Conservation (phyloP, 1,284 basidiomycete species). For the Ganoderma boninense region DNA sequence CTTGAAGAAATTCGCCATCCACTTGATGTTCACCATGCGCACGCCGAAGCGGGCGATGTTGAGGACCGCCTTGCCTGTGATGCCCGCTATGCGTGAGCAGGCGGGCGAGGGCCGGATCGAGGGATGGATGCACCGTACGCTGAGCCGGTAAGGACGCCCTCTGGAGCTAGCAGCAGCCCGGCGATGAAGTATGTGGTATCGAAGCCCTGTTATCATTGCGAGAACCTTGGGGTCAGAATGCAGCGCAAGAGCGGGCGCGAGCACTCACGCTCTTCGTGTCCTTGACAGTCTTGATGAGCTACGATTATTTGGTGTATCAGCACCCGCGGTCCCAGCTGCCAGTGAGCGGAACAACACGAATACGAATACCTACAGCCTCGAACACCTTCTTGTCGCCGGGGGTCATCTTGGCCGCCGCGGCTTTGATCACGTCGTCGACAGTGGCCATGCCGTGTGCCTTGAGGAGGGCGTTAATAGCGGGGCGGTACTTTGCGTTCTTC, state of each 20-base stretch:
- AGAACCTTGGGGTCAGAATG: too few relatives aligned
- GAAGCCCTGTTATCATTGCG: not conserved
- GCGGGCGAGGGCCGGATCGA: not conserved
- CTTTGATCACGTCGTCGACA: not conserved
- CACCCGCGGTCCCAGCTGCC: too few relatives aligned
- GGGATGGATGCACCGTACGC: not conserved
- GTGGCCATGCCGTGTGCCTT: not conserved
- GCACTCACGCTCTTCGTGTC: not conserved
- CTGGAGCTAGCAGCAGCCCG: not conserved
- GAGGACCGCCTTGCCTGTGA: not conserved
- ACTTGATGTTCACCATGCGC: not conserved
- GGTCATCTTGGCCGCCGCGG: not conserved
- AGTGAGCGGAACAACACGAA: too few relatives aligned
- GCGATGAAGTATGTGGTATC: not conserved
- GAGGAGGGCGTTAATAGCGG: not conserved
- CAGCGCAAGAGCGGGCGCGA: not conserved
- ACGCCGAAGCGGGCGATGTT: not conserved
- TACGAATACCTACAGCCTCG: not conserved
- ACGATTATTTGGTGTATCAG: not conserved
- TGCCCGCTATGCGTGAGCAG: not conserved
- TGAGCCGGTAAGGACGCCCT: not conserved
- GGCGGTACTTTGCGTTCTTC: not conserved
- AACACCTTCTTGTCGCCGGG: not conserved
- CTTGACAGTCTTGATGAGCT: not conserved
- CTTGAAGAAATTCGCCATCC: not conserved